Evolutionary conservation across 2,329 filamentous ascomycete genomes (phyloP), one percentile per base, ranked within the genome.

Genomic region (Epichloe uncinata): DNA sequence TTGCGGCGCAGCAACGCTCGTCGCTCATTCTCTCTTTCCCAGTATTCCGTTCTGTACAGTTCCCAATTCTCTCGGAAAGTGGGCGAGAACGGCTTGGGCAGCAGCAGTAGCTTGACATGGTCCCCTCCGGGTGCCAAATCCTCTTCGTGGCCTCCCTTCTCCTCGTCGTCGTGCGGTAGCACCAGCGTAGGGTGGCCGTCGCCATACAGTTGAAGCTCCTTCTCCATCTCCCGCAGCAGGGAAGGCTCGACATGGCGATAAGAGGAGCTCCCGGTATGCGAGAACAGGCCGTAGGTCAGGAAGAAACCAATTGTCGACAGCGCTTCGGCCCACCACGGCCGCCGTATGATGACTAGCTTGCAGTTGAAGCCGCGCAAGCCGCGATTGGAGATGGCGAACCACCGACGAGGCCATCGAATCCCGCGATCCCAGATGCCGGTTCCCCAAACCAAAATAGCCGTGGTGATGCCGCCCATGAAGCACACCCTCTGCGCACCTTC

Each of bases 31-130:
- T 98, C 93, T 53, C 83, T 83, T 59, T 96, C 91, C 93, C 93
- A 98, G 68, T 96, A 98, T 53, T 96, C 90, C 35, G 84, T 82
- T 48, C 93, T 79, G 67, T 94, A 98, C 15, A 91, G 75, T 62
- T 98, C 93, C 93, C 93, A 98, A 56, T 95, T 95, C 65, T 97
- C 90, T 18, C 93, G 79, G 61, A 98, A 98, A 44, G 87, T 88
- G 0, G 93, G 84, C 5, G 87, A 94, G 62, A 98, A 98, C 0
- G 90, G 89, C 63, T 98, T 98, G 1, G 93, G 88, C 11, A 96
- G 77, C 7, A 98, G 74, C 16, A 97, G 73, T 1, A 98, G 76
- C 66, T 95, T 93, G 58, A 98, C 84, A 61, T 91, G 86, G 67
- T 97, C 89, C 2, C 93, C 93, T 0, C 90, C 91, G 0, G 87